A percentile compares a stretch with the other conserved stretches of the same genome.
Evolutionary conservation across 495 filamentous ascomycete species (phyloP).

Genomic region (Filosporella fistucella): DNA sequence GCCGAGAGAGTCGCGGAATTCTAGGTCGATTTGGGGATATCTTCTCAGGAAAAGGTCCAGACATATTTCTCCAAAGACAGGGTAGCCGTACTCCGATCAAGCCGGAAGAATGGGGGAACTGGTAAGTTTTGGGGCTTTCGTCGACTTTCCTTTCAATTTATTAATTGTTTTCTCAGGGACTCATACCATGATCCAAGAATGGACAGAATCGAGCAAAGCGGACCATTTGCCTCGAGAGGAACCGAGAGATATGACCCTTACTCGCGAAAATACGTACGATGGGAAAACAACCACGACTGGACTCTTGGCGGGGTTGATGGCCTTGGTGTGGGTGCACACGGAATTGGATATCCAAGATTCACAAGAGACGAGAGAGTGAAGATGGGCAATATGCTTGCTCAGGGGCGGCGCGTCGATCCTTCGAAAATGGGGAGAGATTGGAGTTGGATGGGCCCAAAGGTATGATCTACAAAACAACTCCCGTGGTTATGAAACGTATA

Average conservation of each 20-base stretch:
- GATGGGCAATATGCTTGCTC: not conserved
- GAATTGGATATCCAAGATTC: conserved; percentile 10
- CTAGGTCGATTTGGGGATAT: conserved; percentile 35
- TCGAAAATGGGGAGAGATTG: conserved; percentile 16
- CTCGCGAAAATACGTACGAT: conserved; percentile 14
- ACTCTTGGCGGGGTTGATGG: conserved; percentile 1
- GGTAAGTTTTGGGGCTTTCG: conserved; percentile 7
- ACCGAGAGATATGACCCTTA: conserved; percentile 18
- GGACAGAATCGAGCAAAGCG: not conserved
- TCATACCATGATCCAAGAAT: conserved; percentile 12
- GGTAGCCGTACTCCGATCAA: conserved; percentile 16
- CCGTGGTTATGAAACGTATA: not conserved
- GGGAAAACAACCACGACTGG: conserved; percentile 13
- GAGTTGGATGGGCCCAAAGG: conserved; percentile 13
- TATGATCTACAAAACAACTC: not conserved
- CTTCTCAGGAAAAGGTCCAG: conserved; percentile 36
- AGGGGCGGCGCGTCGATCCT: not conserved
- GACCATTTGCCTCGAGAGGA: conserved; percentile 5
- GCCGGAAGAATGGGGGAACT: conserved; percentile 21
- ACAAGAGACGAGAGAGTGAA: conserved; percentile 2
- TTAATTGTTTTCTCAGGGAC: conserved; percentile 13
- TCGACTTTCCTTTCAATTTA: not conserved
- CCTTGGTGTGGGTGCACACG: not conserved
- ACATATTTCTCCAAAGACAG: conserved; percentile 32
- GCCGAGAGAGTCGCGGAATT: conserved; percentile 7